Evolutionary conservation across 306 rosid species (phyloP), one percentile per base, ranked within the genome.

Genomic region (Inga laurina): DNA sequence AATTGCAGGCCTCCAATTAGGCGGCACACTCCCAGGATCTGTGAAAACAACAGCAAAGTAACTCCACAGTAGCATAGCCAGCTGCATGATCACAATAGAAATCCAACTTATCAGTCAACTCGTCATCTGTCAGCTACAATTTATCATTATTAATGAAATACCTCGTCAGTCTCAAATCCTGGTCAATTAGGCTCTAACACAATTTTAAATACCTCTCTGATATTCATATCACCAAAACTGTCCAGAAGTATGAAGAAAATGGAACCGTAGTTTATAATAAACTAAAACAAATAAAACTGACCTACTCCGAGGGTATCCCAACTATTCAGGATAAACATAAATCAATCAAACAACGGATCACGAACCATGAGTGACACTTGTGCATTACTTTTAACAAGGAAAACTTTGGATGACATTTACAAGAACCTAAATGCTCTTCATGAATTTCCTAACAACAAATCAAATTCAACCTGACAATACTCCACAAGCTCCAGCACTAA

Each of bases 41-140:
- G 97, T 92, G 90, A 97, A 85, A 65, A 97, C 98, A 74, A 90
- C 97, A 52, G 98, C 91, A 77, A 97, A 97, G 74, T 97, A 97
- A 90, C 99, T 97, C 99, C 99, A 97, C 52, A 97, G 76, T 69
- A 97, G 91, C 99, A 97, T 94, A 89, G 85, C 90, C 89, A 97
- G 82, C 99, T 97, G 96, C 88, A 88, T 27, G 15, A 51, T 61
- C 75, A 76, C 82, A 81, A 75, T 62, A 73, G 82, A 79, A 70
- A n/a, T 69, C 43, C 82, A 78, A 82, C 72, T 82, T 30, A 61
- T 64, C 62, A 83, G 57, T 79, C 27, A 66, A 51, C 72, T 76
- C 49, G 43, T 46, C 76, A 32, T 11, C 44, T 34, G 34, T 56
- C 27, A 7, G 22, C 59, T 56, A 37, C 3, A 68, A 79, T 48